Evolutionary conservation across 352 stramenopile species (phyloP), one percentile per base, ranked within the genome.

Genomic region (Nothophytophthora sp.): DNA sequence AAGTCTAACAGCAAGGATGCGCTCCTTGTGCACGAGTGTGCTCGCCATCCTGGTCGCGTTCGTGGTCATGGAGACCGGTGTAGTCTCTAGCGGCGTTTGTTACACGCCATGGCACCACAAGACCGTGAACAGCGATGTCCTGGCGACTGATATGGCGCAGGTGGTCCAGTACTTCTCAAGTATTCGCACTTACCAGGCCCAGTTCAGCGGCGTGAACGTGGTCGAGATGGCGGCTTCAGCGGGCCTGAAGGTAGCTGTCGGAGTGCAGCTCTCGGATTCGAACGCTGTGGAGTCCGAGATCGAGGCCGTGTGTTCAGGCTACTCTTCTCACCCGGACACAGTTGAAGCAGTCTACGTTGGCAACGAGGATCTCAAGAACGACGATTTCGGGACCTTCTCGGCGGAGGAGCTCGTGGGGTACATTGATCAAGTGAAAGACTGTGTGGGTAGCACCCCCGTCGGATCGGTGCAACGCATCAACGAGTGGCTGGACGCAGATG

Each of bases 261-360:
- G 74, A 35, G 67, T 86, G 37, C 65, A 77, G 54, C 64, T 78
- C n/a, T 44, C 60, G 18, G 72, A 85, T 41, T 10, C 41, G 19
- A 32, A 4, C 6, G 49, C 49, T 0, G 61, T 67, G 25, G 32
- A 63, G 9, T 50, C 23, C 29, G 67, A 77, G 47, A 71, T 86
- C 60, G 23, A 67, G 20, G 70, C 74, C 19, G 71, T 61, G 15
- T 68, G 76, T 41, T 44, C 50, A 4, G 74, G 65, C 27, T 67
- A 57, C 12, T 43, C 66, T 42, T 34, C 28, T 15, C 40, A 69
- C 33, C 56, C 69, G 0, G 27, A 51, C n/a, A 50, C 18, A 1
- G 60, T 86, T 20, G 46, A 76, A n/a, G 71, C 71, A 11, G 73
- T 86, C 49, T 82, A 78, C 57, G 69, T 76, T 19, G 74, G 74